Base-by-base conservation (phyloP, 805 yeast genomes). In the Hanseniaspora mollemarum region DNA sequence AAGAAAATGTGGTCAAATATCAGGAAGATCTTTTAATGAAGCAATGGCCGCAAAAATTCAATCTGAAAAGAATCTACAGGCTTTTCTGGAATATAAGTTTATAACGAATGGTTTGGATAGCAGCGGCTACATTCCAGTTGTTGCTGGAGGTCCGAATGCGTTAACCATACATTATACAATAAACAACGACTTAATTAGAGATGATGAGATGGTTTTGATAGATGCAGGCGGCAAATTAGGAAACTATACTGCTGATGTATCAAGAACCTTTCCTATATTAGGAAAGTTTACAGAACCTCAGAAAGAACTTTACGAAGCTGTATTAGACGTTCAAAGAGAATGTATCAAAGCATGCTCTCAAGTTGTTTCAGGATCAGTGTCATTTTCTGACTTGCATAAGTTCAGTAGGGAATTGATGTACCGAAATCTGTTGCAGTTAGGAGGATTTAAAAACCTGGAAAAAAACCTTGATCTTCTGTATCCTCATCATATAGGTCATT, bases 401-500 rank as follows among this genome's bases (percentile, higher is more conserved):
- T 65, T 71, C 51, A 82, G 94, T 49, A 79, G 83, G 19, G 60
- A 66, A 3, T 63, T 69, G 36, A 70, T 90, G 69, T 73, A 75
- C 25, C 63, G 67, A 46, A 95, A 85, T 56, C 69, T 92, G 52
- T 72, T 73, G 54, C 81, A 85, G 56, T 72, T 82, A 43, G 53
- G 51, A 15, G 96, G 97, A 0, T 77, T 88, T 57, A 57, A 70
- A 1, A 62, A 67, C 21, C 62, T 81, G 19, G 70, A 73, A 43
- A 71, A 70, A 28, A 67, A 80, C 46, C 71, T 75, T 5, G 71
- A 79, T 40, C 66, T 73, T 35, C 60, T 77, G 33, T 92, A 88
- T 61, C 97, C 97, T 0, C 99, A 92, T 64, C 87, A 85, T 62
- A 81, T 92, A 57, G 98, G 98, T 5, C 99, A 92, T 64, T 87